Percentiles rank a stretch among this genome's conserved stretches.
phyloP scores from a whole-genome alignment of 495 filamentous ascomycete species.

The Glarea lozoyensis region DNA sequence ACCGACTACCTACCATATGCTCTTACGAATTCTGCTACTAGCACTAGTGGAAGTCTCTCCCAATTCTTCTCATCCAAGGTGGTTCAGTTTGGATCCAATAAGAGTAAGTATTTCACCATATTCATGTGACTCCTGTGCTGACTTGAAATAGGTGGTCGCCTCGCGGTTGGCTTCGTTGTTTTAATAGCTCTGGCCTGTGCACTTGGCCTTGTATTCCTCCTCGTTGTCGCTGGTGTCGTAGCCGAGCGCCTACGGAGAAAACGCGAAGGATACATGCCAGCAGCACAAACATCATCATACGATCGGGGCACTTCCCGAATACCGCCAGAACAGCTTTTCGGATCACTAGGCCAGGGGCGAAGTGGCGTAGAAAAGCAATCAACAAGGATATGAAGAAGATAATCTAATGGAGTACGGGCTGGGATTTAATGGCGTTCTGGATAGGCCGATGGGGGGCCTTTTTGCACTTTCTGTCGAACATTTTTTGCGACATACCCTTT shows the following conservation, averaged over 20 bases:
- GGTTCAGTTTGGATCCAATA: conserved; percentile 44
- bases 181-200: conserved; percentile 89
- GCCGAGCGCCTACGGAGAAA: conserved; percentile 75
- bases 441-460: conserved; percentile 13
- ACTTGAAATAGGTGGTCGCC: conserved; percentile 37
- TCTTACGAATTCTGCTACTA: conserved; percentile 50
- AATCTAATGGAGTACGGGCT: conserved; percentile 8
- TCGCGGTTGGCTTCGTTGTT: conserved; percentile 80
- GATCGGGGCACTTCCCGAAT: conserved; percentile 29
- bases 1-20: conserved; percentile 67
- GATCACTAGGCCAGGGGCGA: conserved; percentile 18
- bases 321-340: conserved; percentile 19
- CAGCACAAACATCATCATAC: conserved; percentile 61
- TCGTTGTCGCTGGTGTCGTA: conserved; percentile 77
- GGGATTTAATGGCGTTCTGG: conserved; percentile 22
- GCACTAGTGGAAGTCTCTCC: conserved; percentile 58
- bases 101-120: conserved; percentile 34
- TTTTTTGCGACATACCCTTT: conserved; percentile 17
- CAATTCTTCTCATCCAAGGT: conserved; percentile 68
- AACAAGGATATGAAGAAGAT: conserved; percentile 15
- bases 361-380: conserved; percentile 16
- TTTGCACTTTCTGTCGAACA: conserved; percentile 14
- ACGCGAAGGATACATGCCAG: conserved; percentile 78
- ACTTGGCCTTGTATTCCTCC: conserved; percentile 75
- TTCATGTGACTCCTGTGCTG: conserved; percentile 11